Evolutionary conservation across 2,329 filamentous ascomycete genomes (phyloP), one percentile per base, ranked within the genome.

Genomic region (Epichloe baconii): DNA sequence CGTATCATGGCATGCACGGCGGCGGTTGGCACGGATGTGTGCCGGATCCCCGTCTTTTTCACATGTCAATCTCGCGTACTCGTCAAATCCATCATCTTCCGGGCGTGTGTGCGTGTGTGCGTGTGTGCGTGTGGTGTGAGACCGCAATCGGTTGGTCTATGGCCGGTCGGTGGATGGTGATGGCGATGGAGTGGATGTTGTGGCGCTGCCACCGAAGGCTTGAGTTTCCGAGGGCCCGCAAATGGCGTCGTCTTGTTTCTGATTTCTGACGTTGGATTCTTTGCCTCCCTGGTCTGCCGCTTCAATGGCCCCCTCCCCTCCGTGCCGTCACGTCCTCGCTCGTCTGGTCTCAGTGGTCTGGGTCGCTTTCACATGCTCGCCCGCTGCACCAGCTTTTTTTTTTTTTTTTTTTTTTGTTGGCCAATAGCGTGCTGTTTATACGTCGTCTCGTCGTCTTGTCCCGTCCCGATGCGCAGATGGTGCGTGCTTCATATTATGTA

Each of bases 281-380:
- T 26, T 26, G 26, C 7, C 26, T 26, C 26, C 23, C 26, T 26
- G 7, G 7, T 26, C 26, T 26, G 26, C 26, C 26, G 26, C 26
- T 26, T 26, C 26, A 26, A 26, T 26, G 26, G 26, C 7, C 26
- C 26, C 26, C 23, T 2, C 23, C 26, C 26, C 26, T 26, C 26
- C 26, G 26, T 26, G 26, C 7, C 26, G 26, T 8, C 43, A 21
- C 23, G 5, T 21, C 36, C 21, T 45, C 14, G 10, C 15, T 21
- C 26, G 26, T 44, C 21, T 26, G 23, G 23, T 26, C 23, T 47
- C 14, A 42, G 34, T 26, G 23, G 23, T 26, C 23, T 47, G 19
- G 46, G 34, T 26, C 47, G 43, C 50, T 52, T 52, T 52, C 50
- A 52, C 50, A 52, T 52, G 50, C 37, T 52, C 45, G 50, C 17